Base-by-base conservation (phyloP, 257 asterid species). In the Craterostigma plantagineum region DNA sequence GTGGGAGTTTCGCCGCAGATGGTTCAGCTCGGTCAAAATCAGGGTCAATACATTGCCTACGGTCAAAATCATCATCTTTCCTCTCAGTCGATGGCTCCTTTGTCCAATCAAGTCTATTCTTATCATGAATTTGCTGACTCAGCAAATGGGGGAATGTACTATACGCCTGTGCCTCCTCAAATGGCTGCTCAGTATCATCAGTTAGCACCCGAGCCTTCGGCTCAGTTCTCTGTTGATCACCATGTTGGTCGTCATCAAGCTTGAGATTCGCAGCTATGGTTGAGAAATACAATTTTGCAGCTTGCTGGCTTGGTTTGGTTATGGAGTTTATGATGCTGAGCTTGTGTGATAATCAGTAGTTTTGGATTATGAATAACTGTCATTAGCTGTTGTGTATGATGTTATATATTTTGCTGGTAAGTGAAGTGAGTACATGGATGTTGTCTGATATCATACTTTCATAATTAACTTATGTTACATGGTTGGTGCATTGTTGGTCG, bases 151-250 rank as follows among this genome's bases (percentile, higher is more conserved):
- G 93, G 72, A 52, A 55, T 84, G 49, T 80, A 77, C 61, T 84
- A 82, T 41, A 62, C 81, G 0, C 85, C 30, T 23, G 4, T 23
- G 30, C 30, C 69, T 10, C 86, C 76, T 11, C 91, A 78, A 58
- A 14, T 72, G 62, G 66, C 81, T 56, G 73, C 76, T 48, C 91
- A 83, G 51, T 79, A 64, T 52, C n/a, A n/a, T n/a, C 87, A 76
- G 62, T 58, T 49, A 34, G 62, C 16, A 51, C 68, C 0, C 30
- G 85, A 75, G 36, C 59, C 52, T n/a, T 54, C 81, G 12, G 42
- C 72, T 5, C 79, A 62, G 68, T 55, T 38, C 33, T 56, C 71
- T 9, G 30, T 64, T 4, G 82, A 79, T 23, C 30, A n/a, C 53
- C 60, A 46, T 37, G 39, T 56, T 30, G 69, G 30, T 6, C n/a